Evolutionary conservation across 2,329 filamentous ascomycete genomes (phyloP), one percentile per base, ranked within the genome.

Genomic region (Phyllosticta capitalensis): DNA sequence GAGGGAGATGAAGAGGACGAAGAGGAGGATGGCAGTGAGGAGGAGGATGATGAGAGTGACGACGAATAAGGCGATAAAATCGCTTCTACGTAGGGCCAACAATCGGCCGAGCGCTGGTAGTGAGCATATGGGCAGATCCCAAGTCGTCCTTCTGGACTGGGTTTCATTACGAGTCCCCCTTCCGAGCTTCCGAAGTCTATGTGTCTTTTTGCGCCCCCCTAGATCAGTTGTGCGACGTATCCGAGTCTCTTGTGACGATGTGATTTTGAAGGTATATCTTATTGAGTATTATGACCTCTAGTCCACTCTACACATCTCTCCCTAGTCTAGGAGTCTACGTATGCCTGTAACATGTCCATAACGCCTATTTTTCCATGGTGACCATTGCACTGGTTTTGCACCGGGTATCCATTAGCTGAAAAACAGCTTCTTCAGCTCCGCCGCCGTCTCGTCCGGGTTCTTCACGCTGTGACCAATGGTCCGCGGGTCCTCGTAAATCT

Each of bases 381-480:
- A 6, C 17, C 38, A 45, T n/a, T 45, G 17, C 38, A 45, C 17
- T 45, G 38, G 17, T 17, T 2, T 45, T 14, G n/a, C 38, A 45
- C 38, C 38, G 38, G 38, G 38, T 45, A 45, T 45, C 38, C 38
- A n/a, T 45, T 45, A 45, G 38, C 38, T 45, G 53, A 59, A 59
- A 70, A 97, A 96, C 56, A 94, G 67, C 79, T 94, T 85, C 80
- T 87, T 92, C 68, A 99, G 70, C 73, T 90, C 80, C 66, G 77
- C 82, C 68, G 88, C 84, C 52, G 92, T 96, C 69, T 97, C 90
- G 60, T 91, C 86, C 6, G 92, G 92, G 50, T 81, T 83, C 65
- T 80, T 84, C 65, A 97, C 94, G 24, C 86, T 80, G 76, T 99
- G 94, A 1, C 94, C 94, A 62, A 88, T 85, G 38, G 89, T 95